phyloP scores from a whole-genome alignment of 352 stramenopile genomes.

The Phytophthora litchii region DNA sequence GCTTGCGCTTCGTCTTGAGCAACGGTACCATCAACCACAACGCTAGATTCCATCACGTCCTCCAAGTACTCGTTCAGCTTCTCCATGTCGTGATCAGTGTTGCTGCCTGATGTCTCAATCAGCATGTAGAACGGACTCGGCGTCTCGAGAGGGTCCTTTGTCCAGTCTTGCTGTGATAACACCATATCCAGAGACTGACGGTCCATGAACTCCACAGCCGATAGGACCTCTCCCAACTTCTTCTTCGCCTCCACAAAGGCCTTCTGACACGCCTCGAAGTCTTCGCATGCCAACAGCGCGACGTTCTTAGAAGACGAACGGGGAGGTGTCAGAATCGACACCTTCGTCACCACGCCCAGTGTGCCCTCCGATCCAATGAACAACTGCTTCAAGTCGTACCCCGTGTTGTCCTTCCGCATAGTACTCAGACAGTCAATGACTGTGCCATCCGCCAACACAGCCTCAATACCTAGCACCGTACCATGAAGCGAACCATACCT shows the following conservation, averaged over 20 bases:
- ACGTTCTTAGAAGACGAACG: constrained; percentile 83
- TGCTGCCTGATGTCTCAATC: constrained; percentile 95
- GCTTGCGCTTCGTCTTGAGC: constrained; percentile 93
- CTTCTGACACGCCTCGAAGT: constrained; percentile 86
- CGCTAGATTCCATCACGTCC: constrained; percentile 64
- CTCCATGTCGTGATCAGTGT: constrained; percentile 90
- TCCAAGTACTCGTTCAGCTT: constrained; percentile 91
- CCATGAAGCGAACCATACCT: constrained; percentile 95
- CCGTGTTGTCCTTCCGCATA: constrained; percentile 98
- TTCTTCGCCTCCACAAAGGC: constrained; percentile 87
- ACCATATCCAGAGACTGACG: constrained; percentile 89
- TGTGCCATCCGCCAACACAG: constrained; percentile 92
- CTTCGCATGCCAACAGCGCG: constrained; percentile 90
- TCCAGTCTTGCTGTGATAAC: constrained; percentile 65
- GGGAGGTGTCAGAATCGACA: constrained; percentile 38
- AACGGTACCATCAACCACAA: constrained; percentile 92
- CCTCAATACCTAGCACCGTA: constrained; percentile 94
- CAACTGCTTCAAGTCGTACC: constrained; percentile 97
- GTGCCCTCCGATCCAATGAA: constrained; percentile 98
- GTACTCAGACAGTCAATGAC: constrained; percentile 91
- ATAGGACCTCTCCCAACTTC: constrained; percentile 93
- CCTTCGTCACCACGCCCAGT: constrained; percentile 92
- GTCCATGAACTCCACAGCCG: constrained; percentile 97
- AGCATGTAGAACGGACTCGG: constrained; percentile 93
- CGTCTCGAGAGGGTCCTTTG: constrained; percentile 69